A percentile compares a stretch with the other conserved stretches of the same genome.
phyloP scores from a whole-genome alignment of 129 eudicot species.

The Flaveria bidentis region DNA sequence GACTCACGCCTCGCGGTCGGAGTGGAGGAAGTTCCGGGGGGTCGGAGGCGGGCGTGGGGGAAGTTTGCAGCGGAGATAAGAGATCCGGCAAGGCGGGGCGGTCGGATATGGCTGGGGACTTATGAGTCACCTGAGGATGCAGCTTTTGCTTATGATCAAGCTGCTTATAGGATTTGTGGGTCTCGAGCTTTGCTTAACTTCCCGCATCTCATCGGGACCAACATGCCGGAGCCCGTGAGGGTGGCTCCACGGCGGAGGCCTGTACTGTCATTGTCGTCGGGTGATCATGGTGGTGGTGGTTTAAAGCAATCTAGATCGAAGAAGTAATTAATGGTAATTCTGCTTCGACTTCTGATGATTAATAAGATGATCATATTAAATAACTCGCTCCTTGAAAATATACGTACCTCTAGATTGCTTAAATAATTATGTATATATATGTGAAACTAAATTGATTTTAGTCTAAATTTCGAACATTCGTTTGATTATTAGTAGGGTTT shows the following conservation, averaged over 20 bases:
- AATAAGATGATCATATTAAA: neutral
- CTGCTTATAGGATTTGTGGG: slow-evolving; percentile 48
- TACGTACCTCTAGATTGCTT: neutral
- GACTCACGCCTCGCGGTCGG: slow-evolving; percentile 19
- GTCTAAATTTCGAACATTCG: neutral
- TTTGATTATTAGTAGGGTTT: neutral
- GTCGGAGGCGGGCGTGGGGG: slow-evolving; percentile 55
- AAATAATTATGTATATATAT: neutral
- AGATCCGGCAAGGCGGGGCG: slow-evolving; percentile 44
- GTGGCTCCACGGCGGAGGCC: slow-evolving; percentile 38
- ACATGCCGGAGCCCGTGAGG: slow-evolving; percentile 40
- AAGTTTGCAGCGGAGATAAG: slow-evolving; percentile 53
- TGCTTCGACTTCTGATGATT: neutral
- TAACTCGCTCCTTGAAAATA: neutral
- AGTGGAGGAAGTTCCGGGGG: slow-evolving; percentile 42
- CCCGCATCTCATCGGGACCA: slow-evolving; percentile 43
- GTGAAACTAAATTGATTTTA: too few species aligned
- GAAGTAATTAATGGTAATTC: slow-evolving; percentile 25
- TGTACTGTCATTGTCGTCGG: slow-evolving; percentile 9
- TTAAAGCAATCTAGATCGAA: slow-evolving; percentile 9
- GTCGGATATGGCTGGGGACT: slow-evolving; percentile 47
- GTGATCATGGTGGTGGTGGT: neutral
- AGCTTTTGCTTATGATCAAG: slow-evolving; percentile 52
- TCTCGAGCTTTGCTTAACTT: slow-evolving; percentile 45
- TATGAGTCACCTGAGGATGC: slow-evolving; percentile 52